Conservation (phyloP, 768 basidiomycete genomes). For the Sarcodon sp. region DNA sequence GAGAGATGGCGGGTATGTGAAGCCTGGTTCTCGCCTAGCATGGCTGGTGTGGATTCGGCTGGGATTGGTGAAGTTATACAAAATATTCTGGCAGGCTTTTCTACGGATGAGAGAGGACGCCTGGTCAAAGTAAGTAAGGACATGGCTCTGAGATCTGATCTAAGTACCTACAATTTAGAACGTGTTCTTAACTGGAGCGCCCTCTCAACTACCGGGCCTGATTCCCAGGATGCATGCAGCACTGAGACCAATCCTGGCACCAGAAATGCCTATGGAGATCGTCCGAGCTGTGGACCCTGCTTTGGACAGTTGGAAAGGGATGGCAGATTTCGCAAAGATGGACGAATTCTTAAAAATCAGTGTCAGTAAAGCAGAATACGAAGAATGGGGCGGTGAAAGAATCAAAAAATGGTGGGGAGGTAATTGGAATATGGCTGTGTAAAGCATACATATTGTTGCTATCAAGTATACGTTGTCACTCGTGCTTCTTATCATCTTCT, state of each 20-base stretch:
- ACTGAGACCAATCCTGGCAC: slow-evolving; percentile 77
- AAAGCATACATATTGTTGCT: neutral
- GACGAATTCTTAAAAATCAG: slow-evolving; percentile 38
- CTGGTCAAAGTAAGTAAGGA: slow-evolving; percentile 54
- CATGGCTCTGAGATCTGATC: neutral
- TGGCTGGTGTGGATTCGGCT: slow-evolving; percentile 91
- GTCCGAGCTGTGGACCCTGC: slow-evolving; percentile 49
- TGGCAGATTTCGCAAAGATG: slow-evolving; percentile 65
- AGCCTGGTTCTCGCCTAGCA: slow-evolving; percentile 84
- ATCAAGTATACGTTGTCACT: slow-evolving; percentile 4
- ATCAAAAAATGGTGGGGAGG: slow-evolving; percentile 88
- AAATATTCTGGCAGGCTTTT: slow-evolving; percentile 65
- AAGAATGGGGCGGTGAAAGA: slow-evolving; percentile 82
- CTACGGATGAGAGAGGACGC: slow-evolving; percentile 48
- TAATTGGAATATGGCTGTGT: slow-evolving; percentile 54
- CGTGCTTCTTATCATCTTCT: neutral
- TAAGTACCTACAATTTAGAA: slow-evolving; percentile 34
- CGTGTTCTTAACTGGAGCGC: slow-evolving; percentile 79
- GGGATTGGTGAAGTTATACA: slow-evolving; percentile 90
- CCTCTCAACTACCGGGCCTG: slow-evolving; percentile 65
- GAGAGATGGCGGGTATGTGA: slow-evolving; percentile 90
- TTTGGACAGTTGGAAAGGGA: slow-evolving; percentile 85
- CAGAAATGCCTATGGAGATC: slow-evolving; percentile 62
- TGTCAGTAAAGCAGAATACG: slow-evolving; percentile 73
- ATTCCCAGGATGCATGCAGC: slow-evolving; percentile 51